Evolutionary conservation across 768 basidiomycete genomes (phyloP).

Genomic region (Naganishia randhawae): DNA sequence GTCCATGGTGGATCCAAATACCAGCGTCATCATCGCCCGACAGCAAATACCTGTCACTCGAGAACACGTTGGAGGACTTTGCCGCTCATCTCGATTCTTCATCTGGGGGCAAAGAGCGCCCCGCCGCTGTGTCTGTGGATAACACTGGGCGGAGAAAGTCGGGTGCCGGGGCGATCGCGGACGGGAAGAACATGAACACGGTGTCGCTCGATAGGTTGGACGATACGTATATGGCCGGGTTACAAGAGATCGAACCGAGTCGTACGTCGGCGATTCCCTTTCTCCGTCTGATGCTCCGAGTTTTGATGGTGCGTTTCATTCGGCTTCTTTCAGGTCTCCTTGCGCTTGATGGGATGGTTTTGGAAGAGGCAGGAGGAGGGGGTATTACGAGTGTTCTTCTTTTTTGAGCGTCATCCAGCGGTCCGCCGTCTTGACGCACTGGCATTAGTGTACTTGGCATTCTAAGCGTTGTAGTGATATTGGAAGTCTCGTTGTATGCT

Average conservation of each 20-base stretch:
- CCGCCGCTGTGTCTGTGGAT: too few relatives aligned
- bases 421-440: neutral
- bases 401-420: slow-evolving; percentile 5
- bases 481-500: neutral
- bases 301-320: neutral
- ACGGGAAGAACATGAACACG: slow-evolving; percentile 52
- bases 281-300: slow-evolving; percentile 1
- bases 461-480: neutral
- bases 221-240: slow-evolving; percentile 42
- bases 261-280: slow-evolving; percentile 60
- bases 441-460: too few relatives aligned
- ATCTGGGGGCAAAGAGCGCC: slow-evolving; percentile 15
- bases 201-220: slow-evolving; percentile 49
- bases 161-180: too few relatives aligned
- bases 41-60: slow-evolving; percentile 27
- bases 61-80: slow-evolving; percentile 64
- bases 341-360: slow-evolving; percentile 74
- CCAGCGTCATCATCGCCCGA: slow-evolving; percentile 29
- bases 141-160: too few relatives aligned
- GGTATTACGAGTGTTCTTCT: slow-evolving; percentile 67
- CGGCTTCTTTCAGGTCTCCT: slow-evolving; percentile 52
- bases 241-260: slow-evolving; percentile 38
- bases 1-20: slow-evolving; percentile 71
- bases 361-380: slow-evolving; percentile 73
- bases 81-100: neutral